Conservation (phyloP, 192 early-diverging fungal species). For the Coemansia sp. region DNA sequence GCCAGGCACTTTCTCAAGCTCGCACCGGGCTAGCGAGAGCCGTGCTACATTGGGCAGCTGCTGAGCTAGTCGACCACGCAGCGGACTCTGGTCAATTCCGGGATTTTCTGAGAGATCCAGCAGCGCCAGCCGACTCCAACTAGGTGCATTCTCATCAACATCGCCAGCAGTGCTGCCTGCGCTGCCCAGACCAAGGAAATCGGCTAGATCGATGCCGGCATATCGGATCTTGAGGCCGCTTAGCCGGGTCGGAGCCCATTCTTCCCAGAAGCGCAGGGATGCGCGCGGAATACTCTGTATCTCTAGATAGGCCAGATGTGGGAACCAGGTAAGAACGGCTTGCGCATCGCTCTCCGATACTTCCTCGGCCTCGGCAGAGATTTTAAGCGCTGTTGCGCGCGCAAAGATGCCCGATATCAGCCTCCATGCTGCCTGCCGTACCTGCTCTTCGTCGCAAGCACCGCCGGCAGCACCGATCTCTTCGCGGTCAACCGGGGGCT, state of each 20-base stretch:
- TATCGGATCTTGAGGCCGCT: slow-evolving; percentile 23
- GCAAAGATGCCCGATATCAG: slow-evolving; percentile 42
- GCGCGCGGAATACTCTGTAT: slow-evolving; percentile 32
- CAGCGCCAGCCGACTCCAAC: slow-evolving; percentile 31
- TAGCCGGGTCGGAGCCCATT: slow-evolving; percentile 19
- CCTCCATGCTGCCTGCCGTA: slow-evolving; percentile 32
- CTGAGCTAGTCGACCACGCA: slow-evolving; percentile 10
- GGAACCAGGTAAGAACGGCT: slow-evolving; percentile 50
- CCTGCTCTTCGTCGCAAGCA: slow-evolving; percentile 4
- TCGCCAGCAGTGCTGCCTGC: neutral
- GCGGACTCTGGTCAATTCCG: slow-evolving; percentile 22
- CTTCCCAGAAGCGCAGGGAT: slow-evolving; percentile 37
- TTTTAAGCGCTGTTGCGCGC: slow-evolving; percentile 33
- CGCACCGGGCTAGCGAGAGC: slow-evolving; percentile 38
- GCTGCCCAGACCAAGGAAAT: slow-evolving; percentile 4
- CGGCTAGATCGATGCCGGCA: slow-evolving; percentile 26
- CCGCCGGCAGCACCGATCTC: neutral
- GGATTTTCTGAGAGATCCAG: slow-evolving; percentile 39
- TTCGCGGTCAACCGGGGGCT: neutral
- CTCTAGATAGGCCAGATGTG: slow-evolving; percentile 41
- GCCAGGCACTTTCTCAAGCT: slow-evolving; percentile 29
- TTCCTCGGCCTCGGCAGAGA: slow-evolving; percentile 46
- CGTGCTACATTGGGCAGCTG: slow-evolving; percentile 20
- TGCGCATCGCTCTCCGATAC: slow-evolving; percentile 30
- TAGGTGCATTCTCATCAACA: neutral